Percentiles rank a stretch among this genome's conserved stretches.
Evolutionary conservation across 2,329 filamentous ascomycete species (phyloP).

Genomic region (Aspergillus ustus): DNA sequence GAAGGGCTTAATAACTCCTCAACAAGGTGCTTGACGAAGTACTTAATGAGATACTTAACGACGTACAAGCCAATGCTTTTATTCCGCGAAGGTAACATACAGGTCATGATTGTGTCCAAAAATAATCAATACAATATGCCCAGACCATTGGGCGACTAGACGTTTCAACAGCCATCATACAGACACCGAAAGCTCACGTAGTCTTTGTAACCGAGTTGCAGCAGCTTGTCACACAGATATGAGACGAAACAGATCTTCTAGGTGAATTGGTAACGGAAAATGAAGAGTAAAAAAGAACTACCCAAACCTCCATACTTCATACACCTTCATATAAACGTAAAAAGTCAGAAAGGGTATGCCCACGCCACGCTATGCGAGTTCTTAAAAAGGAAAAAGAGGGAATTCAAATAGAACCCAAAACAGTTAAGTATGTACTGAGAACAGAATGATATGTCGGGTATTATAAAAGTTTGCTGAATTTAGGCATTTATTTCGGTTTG

Average conservation of each 20-base stretch:
- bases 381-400: conserved; percentile 26
- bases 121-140: conserved; percentile 15
- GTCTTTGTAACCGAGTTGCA: background rate
- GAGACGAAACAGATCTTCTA: conserved; percentile 16
- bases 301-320: conserved; percentile 25
- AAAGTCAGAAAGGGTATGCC: conserved; percentile 43
- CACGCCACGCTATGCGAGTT: conserved; percentile 50
- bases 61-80: conserved; percentile 13
- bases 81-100: conserved; percentile 26
- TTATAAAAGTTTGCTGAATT: conserved; percentile 12
- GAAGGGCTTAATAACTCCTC: background rate
- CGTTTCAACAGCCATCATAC: background rate
- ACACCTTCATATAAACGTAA: conserved; percentile 30
- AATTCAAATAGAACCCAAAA: conserved; percentile 25
- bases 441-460: conserved; percentile 20
- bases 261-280: conserved; percentile 7
- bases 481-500: conserved; percentile 56
- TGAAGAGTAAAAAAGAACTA: conserved; percentile 18
- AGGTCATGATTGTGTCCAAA: conserved; percentile 22
- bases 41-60: too few species aligned
- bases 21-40: background rate
- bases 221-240: conserved; percentile 6
- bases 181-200: background rate
- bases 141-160: background rate
- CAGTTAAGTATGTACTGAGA: conserved; percentile 43